Evolutionary conservation across 306 rosid genomes (phyloP).

Genomic region (Cicer pinnatifidum): DNA sequence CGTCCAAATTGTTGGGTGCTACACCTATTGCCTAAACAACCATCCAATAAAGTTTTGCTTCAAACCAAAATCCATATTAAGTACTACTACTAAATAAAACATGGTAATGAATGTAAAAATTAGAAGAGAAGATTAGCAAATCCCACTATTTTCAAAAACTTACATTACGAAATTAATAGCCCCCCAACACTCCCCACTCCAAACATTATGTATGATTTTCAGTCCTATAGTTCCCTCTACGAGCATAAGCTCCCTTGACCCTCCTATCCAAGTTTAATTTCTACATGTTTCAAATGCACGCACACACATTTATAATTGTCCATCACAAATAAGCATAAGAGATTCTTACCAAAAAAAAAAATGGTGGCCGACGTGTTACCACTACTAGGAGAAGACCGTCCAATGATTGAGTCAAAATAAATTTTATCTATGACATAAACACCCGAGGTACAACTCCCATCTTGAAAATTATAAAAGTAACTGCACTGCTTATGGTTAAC

Average conservation of each 20-base stretch:
- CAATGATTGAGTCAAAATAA: slow-evolving; percentile 79
- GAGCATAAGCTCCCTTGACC: no score
- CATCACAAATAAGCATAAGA: slow-evolving; percentile 13
- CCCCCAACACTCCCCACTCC: no score
- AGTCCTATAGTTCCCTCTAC: no score
- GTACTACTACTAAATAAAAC: slow-evolving; percentile 13
- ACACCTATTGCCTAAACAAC: slow-evolving; percentile 69
- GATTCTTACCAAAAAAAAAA: slow-evolving; percentile 85
- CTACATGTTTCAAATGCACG: neutral
- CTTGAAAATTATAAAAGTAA: slow-evolving; percentile 82
- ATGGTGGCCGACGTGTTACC: slow-evolving; percentile 70
- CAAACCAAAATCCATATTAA: slow-evolving; percentile 33
- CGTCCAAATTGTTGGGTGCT: slow-evolving; percentile 84
- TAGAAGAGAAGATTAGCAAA: slow-evolving; percentile 12
- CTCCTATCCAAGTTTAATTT: no score
- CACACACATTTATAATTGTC: slow-evolving; percentile 16
- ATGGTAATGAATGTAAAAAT: slow-evolving; percentile 25
- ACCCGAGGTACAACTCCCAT: slow-evolving; percentile 90
- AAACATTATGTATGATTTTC: no score
- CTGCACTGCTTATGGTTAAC: slow-evolving; percentile 67
- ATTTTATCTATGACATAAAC: slow-evolving; percentile 73
- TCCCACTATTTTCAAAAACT: neutral
- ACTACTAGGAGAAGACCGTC: slow-evolving; percentile 60
- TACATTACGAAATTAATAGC: no score
- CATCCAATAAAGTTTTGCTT: slow-evolving; percentile 44